Evolutionary conservation across 768 basidiomycete genomes (phyloP).

Genomic region (Cystobasidium ongulense): DNA sequence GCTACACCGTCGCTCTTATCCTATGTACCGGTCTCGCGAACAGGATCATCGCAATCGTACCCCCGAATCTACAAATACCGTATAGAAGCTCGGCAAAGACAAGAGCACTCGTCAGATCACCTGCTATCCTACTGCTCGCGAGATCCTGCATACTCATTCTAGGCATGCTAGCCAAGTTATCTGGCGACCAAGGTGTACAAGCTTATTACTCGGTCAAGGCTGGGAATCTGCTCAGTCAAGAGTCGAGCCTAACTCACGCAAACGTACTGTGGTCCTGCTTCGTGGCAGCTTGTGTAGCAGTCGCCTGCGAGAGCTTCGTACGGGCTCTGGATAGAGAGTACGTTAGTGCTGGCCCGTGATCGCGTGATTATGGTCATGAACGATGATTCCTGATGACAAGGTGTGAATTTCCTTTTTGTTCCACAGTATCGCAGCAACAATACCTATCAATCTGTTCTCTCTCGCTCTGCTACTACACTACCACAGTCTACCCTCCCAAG

Average conservation of each 20-base stretch:
- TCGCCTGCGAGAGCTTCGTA: conserved; percentile 26
- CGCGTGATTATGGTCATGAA: not conserved
- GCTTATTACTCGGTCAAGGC: conserved; percentile 16
- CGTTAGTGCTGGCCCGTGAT: not conserved
- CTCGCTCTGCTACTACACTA: conserved; percentile 17
- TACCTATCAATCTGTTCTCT: conserved; percentile 24
- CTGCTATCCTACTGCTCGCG: conserved; percentile 20
- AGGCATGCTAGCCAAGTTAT: not conserved
- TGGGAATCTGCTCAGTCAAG: not conserved
- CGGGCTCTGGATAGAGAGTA: conserved; percentile 24
- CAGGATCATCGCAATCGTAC: conserved; percentile 18
- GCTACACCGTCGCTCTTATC: conserved; percentile 16
- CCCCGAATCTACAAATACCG: conserved; percentile 6
- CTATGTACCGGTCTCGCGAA: conserved; percentile 13
- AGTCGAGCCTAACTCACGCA: conserved; percentile 2
- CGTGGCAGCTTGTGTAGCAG: conserved; percentile 11
- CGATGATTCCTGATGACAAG: not conserved
- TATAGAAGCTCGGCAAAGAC: conserved; percentile 15
- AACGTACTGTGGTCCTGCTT: conserved; percentile 24
- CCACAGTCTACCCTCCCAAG: conserved; percentile 8
- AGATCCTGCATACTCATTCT: conserved; percentile 7
- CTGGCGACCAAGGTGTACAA: not conserved
- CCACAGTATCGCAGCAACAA: conserved; percentile 5
- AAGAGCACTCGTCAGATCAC: conserved; percentile 4
- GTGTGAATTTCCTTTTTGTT: not conserved